Percentiles rank a stretch among this genome's conserved stretches.
Conservation (phyloP, 345 rosid species). For the Erodium maritimum region DNA sequence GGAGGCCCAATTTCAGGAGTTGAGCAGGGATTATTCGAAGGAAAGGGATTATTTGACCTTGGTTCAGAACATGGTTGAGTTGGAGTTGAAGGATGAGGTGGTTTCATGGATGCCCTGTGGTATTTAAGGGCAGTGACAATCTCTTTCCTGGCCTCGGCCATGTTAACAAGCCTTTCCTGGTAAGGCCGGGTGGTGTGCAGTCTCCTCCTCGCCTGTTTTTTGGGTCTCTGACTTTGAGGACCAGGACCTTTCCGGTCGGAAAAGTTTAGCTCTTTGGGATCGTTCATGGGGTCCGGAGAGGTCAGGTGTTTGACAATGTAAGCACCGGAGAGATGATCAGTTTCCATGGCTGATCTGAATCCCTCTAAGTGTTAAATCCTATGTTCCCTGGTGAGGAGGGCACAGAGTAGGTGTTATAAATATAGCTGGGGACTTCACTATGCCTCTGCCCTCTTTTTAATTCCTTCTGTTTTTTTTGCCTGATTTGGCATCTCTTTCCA, state of each 20-base stretch:
- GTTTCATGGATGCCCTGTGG: constrained; percentile 91
- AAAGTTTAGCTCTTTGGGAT: not conserved
- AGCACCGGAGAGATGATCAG: no score
- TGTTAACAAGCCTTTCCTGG: constrained; percentile 88
- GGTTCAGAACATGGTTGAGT: constrained; percentile 23
- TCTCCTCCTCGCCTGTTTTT: constrained; percentile 89
- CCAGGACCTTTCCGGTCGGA: no score
- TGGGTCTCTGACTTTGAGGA: constrained; percentile 41
- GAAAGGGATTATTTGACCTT: constrained; percentile 28
- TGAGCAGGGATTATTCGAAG: no score
- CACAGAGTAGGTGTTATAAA: no score
- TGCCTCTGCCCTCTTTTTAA: no score
- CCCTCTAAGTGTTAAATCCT: no score
- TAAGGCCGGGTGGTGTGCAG: constrained; percentile 88
- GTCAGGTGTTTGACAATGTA: no score
- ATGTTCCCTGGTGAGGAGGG: no score
- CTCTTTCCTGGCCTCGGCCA: constrained; percentile 98
- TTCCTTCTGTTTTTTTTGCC: no score
- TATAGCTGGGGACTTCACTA: no score
- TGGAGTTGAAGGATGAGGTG: constrained; percentile 37
- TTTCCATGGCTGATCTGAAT: no score
- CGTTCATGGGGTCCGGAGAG: not conserved
- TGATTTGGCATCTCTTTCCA: no score
- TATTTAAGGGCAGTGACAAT: constrained; percentile 89
- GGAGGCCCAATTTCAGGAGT: constrained; percentile 13